These are phyloP conservation scores for Laetiporus sulphureus DNA, from an alignment of 1,284 basidiomycete genomes.

Conservation along the genomic window DNA sequence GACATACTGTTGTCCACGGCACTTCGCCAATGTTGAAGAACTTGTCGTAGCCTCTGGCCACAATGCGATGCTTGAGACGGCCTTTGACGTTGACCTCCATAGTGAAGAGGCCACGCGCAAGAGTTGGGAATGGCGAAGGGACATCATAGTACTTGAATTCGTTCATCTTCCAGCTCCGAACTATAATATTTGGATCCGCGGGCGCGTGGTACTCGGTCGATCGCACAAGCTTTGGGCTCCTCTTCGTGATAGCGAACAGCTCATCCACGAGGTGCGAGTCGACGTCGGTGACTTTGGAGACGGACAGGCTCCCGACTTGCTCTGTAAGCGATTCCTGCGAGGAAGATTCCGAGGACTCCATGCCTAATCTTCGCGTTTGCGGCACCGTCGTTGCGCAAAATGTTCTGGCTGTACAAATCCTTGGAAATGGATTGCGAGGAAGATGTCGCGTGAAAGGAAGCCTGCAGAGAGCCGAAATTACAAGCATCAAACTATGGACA, in stretches of 20 bases:
- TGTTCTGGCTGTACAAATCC: too few relatives aligned
- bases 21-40: constrained; percentile 99
- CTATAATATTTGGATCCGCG: constrained; percentile 40
- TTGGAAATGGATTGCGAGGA: too few relatives aligned
- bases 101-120: constrained; percentile 86
- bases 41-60: constrained; percentile 95
- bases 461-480: too few relatives aligned
- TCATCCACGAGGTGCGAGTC: constrained; percentile 54
- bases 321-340: too few relatives aligned
- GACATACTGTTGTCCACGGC: constrained; percentile 83
- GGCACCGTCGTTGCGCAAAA: too few relatives aligned
- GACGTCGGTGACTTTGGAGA: constrained; percentile 16
- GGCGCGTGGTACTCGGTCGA: constrained; percentile 49
- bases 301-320: not conserved
- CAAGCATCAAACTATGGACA: too few relatives aligned
- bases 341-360: too few relatives aligned
- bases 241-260: constrained; percentile 43
- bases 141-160: constrained; percentile 89
- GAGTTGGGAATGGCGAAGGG: constrained; percentile 86
- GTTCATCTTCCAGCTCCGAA: constrained; percentile 93
- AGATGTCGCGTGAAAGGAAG: too few relatives aligned
- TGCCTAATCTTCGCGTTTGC: too few relatives aligned
- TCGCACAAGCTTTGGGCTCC: constrained; percentile 52
- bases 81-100: constrained; percentile 31
- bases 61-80: constrained; percentile 56